These are phyloP conservation scores for Termitomyces sp. DNA, from an alignment of 768 basidiomycete genomes.

Conservation along the genomic window DNA sequence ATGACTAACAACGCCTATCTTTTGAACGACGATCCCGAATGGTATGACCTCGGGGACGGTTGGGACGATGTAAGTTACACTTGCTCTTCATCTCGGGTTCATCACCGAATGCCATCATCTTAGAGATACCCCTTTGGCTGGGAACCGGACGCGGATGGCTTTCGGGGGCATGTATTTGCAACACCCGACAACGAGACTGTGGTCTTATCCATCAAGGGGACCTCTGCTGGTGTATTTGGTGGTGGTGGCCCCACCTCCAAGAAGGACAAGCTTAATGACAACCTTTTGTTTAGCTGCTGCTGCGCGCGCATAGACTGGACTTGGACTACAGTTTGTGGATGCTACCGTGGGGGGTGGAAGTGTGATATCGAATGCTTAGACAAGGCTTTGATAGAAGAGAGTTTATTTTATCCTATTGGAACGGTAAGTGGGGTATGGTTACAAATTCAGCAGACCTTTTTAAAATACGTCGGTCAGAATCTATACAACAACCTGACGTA, in stretches of 20 bases:
- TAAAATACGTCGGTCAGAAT: constrained; percentile 46
- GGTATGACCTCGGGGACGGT: constrained; percentile 68
- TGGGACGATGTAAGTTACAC: constrained; percentile 51
- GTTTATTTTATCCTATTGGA: constrained; percentile 86
- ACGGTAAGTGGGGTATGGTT: constrained; percentile 47
- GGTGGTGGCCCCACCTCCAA: constrained; percentile 78
- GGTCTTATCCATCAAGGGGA: constrained; percentile 90
- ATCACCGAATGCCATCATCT: background rate
- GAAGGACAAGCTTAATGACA: constrained; percentile 94
- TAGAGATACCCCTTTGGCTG: constrained; percentile 86
- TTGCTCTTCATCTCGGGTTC: background rate
- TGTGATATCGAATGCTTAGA: constrained; percentile 82
- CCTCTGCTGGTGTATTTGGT: constrained; percentile 70
- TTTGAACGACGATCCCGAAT: constrained; percentile 49
- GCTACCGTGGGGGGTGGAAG: constrained; percentile 73
- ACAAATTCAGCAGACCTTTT: constrained; percentile 1
- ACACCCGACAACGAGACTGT: constrained; percentile 78
- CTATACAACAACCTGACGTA: constrained; percentile 91
- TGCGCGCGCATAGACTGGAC: constrained; percentile 90
- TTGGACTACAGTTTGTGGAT: constrained; percentile 92
- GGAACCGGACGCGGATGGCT: constrained; percentile 82
- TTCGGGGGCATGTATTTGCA: constrained; percentile 90
- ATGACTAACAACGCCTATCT: constrained; percentile 95
- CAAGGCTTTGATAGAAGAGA: constrained; percentile 66
- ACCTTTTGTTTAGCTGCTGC: constrained; percentile 89